Percentiles rank a stretch among this genome's conserved stretches.
phyloP scores from a whole-genome alignment of 1,284 basidiomycete species.

The Boletus hoseneyae region DNA sequence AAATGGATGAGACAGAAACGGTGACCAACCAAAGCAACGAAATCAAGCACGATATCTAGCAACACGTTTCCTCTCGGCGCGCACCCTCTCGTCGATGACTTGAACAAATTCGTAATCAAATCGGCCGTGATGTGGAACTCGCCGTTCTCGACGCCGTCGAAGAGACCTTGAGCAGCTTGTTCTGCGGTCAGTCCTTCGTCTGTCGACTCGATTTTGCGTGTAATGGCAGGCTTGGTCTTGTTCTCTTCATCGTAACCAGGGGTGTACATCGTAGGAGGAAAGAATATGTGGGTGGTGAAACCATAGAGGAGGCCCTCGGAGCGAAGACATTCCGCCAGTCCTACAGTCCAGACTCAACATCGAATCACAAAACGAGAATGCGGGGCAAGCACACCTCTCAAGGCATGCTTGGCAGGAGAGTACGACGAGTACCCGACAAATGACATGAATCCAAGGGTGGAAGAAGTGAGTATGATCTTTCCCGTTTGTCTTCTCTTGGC shows the following conservation, averaged over 20 bases:
- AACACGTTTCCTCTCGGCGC: slow-evolving; percentile 44
- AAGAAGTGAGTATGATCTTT: slow-evolving; percentile 82
- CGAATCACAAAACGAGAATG: not conserved
- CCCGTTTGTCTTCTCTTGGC: slow-evolving; percentile 51
- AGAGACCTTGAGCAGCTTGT: slow-evolving; percentile 58
- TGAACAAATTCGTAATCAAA: slow-evolving; percentile 65
- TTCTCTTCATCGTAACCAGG: slow-evolving; percentile 83
- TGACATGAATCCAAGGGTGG: slow-evolving; percentile 78
- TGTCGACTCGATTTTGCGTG: slow-evolving; percentile 76
- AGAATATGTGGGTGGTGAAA: slow-evolving; percentile 82
- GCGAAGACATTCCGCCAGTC: slow-evolving; percentile 82
- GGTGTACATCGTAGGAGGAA: slow-evolving; percentile 82
- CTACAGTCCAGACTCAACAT: slow-evolving; percentile 37
- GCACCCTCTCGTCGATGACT: slow-evolving; percentile 65
- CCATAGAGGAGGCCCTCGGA: slow-evolving; percentile 80
- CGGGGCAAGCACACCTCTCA: slow-evolving; percentile 59
- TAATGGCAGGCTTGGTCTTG: slow-evolving; percentile 77
- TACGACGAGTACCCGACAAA: slow-evolving; percentile 87
- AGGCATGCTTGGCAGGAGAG: slow-evolving; percentile 85
- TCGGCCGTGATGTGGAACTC: slow-evolving; percentile 78
- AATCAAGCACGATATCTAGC: slow-evolving; percentile 20
- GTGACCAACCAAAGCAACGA: slow-evolving; percentile 25
- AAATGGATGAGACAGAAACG: not conserved
- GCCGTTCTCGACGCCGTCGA: slow-evolving; percentile 71
- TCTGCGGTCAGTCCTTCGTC: slow-evolving; percentile 72